Evolutionary conservation across 192 early-diverging fungal genomes (phyloP).

Genomic region (Mortierella claussenii): DNA sequence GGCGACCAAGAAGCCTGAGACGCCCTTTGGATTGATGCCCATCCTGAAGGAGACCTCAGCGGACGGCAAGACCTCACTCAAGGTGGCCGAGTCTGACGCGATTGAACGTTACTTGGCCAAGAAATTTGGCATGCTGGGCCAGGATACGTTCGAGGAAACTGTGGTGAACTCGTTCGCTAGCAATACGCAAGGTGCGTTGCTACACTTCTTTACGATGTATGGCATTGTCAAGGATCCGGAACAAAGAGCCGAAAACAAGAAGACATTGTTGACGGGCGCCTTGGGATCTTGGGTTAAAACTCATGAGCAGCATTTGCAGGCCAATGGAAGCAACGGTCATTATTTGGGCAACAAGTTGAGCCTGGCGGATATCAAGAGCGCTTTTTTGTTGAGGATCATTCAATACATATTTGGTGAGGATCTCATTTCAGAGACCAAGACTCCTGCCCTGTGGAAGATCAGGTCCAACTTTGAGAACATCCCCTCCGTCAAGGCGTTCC

Average conservation of each 20-base stretch:
- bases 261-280: not conserved
- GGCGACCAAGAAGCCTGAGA: constrained; percentile 52
- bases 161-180: constrained; percentile 35
- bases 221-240: constrained; percentile 17
- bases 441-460: constrained; percentile 30
- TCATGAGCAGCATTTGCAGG: constrained; percentile 39
- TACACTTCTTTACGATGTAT: constrained; percentile 1
- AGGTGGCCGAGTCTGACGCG: constrained; percentile 54
- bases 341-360: constrained; percentile 58
- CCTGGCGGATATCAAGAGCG: constrained; percentile 50
- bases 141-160: constrained; percentile 32
- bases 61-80: constrained; percentile 32
- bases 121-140: constrained; percentile 50
- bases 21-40: constrained; percentile 62
- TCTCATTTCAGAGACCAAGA: constrained; percentile 14
- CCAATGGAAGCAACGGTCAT: constrained; percentile 52
- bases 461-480: not conserved
- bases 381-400: not conserved
- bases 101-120: constrained; percentile 62
- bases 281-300: constrained; percentile 12
- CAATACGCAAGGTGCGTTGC: constrained; percentile 25
- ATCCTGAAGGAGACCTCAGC: constrained; percentile 56
- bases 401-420: not conserved
- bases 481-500: constrained; percentile 10
- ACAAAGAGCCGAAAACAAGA: constrained; percentile 12